Evolutionary conservation across 1,284 basidiomycete species (phyloP), one percentile per base, ranked within the genome.

Genomic region (Hemileia vastatrix): DNA sequence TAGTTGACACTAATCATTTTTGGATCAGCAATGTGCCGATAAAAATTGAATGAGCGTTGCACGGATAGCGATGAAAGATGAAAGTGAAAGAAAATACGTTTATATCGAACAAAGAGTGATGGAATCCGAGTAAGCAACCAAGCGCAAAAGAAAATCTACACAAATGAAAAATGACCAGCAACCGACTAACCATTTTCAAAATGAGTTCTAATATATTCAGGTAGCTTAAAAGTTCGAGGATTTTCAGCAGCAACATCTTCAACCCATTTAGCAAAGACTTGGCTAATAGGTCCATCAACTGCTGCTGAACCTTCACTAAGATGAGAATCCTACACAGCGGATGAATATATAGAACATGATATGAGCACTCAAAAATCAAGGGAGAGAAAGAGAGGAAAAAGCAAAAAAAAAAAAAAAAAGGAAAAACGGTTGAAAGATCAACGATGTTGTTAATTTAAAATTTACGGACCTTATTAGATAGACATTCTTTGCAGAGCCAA

Each of bases 401-500:
- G n/a, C n/a, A 21, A 15, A 19, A 5, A 8, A 6, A 15, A 8
- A 11, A 4, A 6, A 27, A 3, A 5, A 27, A 51, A 15, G 49
- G 15, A 6, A 51, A 6, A 43, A 43, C 8, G 36, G 36, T 43
- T 43, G n/a, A n/a, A n/a, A n/a, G n/a, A n/a, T n/a, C n/a, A n/a
- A n/a, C n/a, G n/a, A n/a, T n/a, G n/a, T n/a, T n/a, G n/a, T n/a
- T n/a, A n/a, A n/a, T n/a, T n/a, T n/a, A 21, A n/a, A 21, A n/a
- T 2, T 4, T 15, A 11, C 18, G 15, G 23, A 54, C 52, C 52
- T 23, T 24, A 54, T 31, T 54, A 18, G 52, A 24, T 9, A 33
- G 27, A 54, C 52, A 54, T 40, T 54, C 52, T n/a, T 32, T 21
- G 36, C 52, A 54, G 15, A 33, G 36, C 52, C 52, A 54, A 54